A percentile compares a stretch with the other conserved stretches of the same genome.
These are phyloP conservation scores for Tetrapisispora namnaoensis DNA, from an alignment of 805 yeast species.

Conservation along the genomic window DNA sequence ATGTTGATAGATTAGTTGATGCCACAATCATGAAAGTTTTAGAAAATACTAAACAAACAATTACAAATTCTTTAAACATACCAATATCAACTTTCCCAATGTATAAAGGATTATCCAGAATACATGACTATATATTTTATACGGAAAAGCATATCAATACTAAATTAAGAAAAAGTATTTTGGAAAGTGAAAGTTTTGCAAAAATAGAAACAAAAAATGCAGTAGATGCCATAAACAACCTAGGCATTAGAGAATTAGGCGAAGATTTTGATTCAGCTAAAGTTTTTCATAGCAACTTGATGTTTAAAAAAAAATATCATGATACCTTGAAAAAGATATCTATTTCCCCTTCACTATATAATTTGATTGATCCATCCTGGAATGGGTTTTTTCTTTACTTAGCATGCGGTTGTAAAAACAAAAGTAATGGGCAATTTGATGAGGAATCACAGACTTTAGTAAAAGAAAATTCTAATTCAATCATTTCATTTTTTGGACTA, in stretches of 20 bases:
- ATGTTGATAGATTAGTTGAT: conserved; percentile 57
- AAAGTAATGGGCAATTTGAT: neutral
- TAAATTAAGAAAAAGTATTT: conserved; percentile 55
- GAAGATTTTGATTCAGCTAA: conserved; percentile 48
- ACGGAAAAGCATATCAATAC: conserved; percentile 62
- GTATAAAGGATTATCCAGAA: conserved; percentile 52
- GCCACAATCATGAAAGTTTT: conserved; percentile 47
- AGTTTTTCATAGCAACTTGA: conserved; percentile 58
- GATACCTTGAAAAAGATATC: conserved; percentile 46
- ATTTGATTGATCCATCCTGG: conserved; percentile 69
- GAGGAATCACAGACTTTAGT: conserved; percentile 5
- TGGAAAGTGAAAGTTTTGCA: conserved; percentile 58
- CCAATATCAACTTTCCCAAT: conserved; percentile 29
- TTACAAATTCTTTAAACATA: conserved; percentile 41
- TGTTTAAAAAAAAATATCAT: conserved; percentile 76
- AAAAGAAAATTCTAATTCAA: neutral
- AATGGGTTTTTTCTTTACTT: conserved; percentile 42
- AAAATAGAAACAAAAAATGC: conserved; percentile 46
- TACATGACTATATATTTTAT: conserved; percentile 57
- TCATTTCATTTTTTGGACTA: conserved; percentile 13
- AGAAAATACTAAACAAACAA: conserved; percentile 45
- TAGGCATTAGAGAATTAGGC: conserved; percentile 60
- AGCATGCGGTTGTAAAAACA: conserved; percentile 27
- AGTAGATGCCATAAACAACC: conserved; percentile 49
- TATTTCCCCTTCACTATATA: conserved; percentile 52